Evolutionary conservation across 176 grass and related monocot genomes (phyloP), one percentile per base, ranked within the genome.

Genomic region (Metroxylon sagu): DNA sequence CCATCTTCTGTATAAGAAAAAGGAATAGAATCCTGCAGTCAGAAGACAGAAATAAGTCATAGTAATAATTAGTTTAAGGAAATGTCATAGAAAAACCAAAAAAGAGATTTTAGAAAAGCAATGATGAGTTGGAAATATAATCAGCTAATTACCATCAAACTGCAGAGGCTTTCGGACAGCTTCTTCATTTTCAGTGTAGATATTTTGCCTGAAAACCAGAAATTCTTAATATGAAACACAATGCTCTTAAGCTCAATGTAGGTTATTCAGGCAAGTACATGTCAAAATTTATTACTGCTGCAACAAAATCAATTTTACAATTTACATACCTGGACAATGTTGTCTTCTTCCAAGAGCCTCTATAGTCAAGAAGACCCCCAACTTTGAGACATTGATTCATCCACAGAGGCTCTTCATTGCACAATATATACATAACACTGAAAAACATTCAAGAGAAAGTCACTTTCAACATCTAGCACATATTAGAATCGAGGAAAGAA

Each of bases 391-490:
- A 97, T 76, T 97, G 90, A 64, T 58, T 92, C 87, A 97, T 92
- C 93, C 93, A 97, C 19, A 97, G 81, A 53, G 93, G 93, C 68
- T 91, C 93, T 67, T 97, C 93, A n/a, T 97, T 97, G 74, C 84
- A 97, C 54, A 97, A 67, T 76, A 97, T 85, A 76, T 83, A 92
- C 93, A 88, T 83, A 68, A 97, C 87, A 78, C 93, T 97, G 81
- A 3, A 61, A 71, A 72, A n/a, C 58, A 62, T 43, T 29, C 16
- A 29, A 15, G 12, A 25, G 12, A 0, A 52, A 28, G 25, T 25
- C 19, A 14, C 8, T 12, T 17, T 57, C 26, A 51, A 29, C 1
- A 5, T 21, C 23, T 61, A 21, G n/a, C 4, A 60, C 0, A 10
- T 2, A 35, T 7, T 29, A 48, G 29, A 28, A 1, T 12, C 19